Base-by-base conservation (phyloP, 192 early-diverging fungal genomes). In the Umbelopsis isabellina region DNA sequence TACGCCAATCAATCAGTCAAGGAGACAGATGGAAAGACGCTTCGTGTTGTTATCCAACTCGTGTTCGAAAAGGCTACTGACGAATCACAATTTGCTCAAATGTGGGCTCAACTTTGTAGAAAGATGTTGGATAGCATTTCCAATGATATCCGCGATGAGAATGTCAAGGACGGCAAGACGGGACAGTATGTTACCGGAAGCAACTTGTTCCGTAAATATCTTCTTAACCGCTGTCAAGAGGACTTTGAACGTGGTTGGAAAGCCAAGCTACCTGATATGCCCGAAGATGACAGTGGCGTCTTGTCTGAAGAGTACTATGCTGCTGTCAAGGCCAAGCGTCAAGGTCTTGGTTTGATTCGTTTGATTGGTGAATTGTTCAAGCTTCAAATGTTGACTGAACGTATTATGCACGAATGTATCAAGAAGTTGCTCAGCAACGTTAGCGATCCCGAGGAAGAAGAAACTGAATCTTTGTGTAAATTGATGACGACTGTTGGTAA, bases 301-400 rank as follows among this genome's bases (percentile, higher is more conserved):
- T 83, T 91, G 83, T 87, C 91, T 1, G 88, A 89, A 46, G 90
- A 91, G 77, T 93, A 93, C 79, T 95, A 95, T 79, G 82, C 90
- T 67, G 86, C 94, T 3, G 85, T 78, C 66, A 98, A 97, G 87
- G 88, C 94, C 55, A 98, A 99, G 90, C 92, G 97, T 67, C 91
- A 92, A 25, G 93, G 93, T 25, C 91, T 99, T 55, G 96, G 96
- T 67, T 88, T 98, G 77, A 91, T 96, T 16, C 80, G 86, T 49
- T 97, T 98, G 75, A 95, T 99, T 69, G 95, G 98, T 70, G 95
- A 98, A 80, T 87, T 99, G 50, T 99, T 94, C 89, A 91, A 94
- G 78, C 78, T 91, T 49, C 79, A 84, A 46, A 92, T 99, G 84
- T 86, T 99, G 73, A 93, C 95, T 6, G 91, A 95, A 70, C 92